Evolutionary conservation across 2,329 filamentous ascomycete genomes (phyloP), one percentile per base, ranked within the genome.

Genomic region (Dactylellina sp.): DNA sequence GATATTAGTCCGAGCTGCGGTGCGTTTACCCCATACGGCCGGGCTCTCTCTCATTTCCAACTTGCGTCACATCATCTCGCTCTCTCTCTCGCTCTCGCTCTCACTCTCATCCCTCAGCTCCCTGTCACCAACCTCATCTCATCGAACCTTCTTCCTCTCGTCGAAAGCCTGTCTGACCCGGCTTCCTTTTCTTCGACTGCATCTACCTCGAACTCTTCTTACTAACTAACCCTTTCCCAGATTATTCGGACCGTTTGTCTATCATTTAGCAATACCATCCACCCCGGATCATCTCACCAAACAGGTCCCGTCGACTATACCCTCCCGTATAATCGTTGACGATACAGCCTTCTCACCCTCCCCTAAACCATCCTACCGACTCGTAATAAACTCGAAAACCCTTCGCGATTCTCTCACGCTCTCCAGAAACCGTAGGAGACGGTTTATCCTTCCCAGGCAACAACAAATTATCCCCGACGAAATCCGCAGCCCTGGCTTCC

Each of bases 401-500:
- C 22, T 52, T 37, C 16, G 40, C 66, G 35, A 56, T 50, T 42
- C 37, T 39, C 46, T 53, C 24, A 66, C 71, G 37, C 47, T 28
- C 56, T 44, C 50, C 52, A 44, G 47, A 18, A 22, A 49, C 59
- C 40, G 18, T 20, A 14, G 25, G 14, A 16, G 7, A 14, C 52
- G 35, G 16, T 47, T 25, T 24, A 46, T 20, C 44, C 44, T 56
- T 55, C n/a, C 28, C 32, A 18, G 7, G 14, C 37, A 16, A 12
- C 11, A 42, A 46, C 62, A 61, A 64, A 47, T 37, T 49, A 24
- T 44, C 22, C 52, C 46, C 75, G 57, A 56, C 44, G 53, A 56
- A 75, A 70, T 75, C 52, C 66, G 71, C 76, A 72, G 65, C 60
- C 60, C 65, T 61, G 56, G 53, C 62, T 74, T 72, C 63, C 75